Conservation (phyloP, 371 early-diverging fungal genomes). For the Lichtheimia hyalospora region DNA sequence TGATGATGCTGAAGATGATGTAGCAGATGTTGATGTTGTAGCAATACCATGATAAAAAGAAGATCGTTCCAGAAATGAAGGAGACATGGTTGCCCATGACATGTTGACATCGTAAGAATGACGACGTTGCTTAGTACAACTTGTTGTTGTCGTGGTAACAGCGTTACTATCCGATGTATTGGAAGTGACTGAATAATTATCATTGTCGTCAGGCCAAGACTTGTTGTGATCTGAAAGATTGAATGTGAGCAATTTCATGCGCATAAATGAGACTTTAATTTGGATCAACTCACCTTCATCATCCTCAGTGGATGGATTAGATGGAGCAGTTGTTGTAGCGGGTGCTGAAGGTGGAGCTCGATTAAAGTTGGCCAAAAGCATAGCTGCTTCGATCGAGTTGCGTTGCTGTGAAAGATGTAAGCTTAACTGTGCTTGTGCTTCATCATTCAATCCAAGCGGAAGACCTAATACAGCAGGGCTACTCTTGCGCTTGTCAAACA, state of each 20-base stretch:
- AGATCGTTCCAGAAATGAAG: constrained; percentile 31
- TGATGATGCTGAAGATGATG: not conserved
- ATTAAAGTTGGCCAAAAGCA: constrained; percentile 49
- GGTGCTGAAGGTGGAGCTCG: constrained; percentile 21
- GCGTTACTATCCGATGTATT: not conserved
- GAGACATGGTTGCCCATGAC: constrained; percentile 45
- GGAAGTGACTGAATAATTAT: constrained; percentile 3
- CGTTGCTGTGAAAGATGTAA: constrained; percentile 44
- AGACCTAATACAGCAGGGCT: constrained; percentile 51
- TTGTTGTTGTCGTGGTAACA: constrained; percentile 3
- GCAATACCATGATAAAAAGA: constrained; percentile 19
- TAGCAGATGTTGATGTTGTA: constrained; percentile 8
- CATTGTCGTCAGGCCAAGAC: constrained; percentile 17
- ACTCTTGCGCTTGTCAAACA: constrained; percentile 47
- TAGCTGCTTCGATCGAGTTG: constrained; percentile 55
- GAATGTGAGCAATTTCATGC: constrained; percentile 6
- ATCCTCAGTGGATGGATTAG: constrained; percentile 22
- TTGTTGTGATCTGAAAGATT: constrained; percentile 9
- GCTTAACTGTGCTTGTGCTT: constrained; percentile 30
- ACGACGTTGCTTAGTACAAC: constrained; percentile 18
- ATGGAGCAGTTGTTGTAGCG: not conserved
- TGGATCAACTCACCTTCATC: constrained; percentile 2
- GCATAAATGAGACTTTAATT: constrained; percentile 9
- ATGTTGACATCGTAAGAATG: constrained; percentile 48
- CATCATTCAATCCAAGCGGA: constrained; percentile 37